Conservation (phyloP, 176 grass and related monocot species). For the Dendrocalamus sinicus region DNA sequence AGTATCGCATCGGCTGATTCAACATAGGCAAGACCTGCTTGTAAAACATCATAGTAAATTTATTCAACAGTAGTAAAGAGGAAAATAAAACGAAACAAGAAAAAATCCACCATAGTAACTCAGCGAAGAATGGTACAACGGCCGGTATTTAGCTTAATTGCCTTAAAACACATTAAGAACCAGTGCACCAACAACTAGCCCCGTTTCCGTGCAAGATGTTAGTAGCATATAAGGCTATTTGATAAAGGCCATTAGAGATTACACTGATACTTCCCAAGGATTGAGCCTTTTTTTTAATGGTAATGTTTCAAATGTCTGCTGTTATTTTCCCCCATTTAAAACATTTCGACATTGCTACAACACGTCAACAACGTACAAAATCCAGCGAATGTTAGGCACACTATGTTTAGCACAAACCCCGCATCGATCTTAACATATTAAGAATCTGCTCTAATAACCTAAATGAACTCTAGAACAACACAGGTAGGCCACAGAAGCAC, state of each 20-base stretch:
- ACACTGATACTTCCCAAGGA: not conserved
- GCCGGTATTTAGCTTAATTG: not conserved
- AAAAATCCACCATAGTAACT: not conserved
- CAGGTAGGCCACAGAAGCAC: not conserved
- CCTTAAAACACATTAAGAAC: not conserved
- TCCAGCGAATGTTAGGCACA: not conserved
- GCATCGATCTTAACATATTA: not conserved
- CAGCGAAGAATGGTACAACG: not conserved
- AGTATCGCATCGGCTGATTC: constrained; percentile 22
- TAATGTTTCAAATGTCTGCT: not conserved
- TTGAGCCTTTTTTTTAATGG: not conserved
- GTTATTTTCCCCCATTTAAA: not conserved
- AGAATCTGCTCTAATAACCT: not conserved
- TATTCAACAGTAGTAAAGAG: not conserved
- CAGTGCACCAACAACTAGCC: not conserved
- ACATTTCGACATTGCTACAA: not conserved
- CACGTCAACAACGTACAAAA: not conserved
- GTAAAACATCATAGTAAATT: constrained; percentile 1
- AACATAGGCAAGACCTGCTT: constrained; percentile 7
- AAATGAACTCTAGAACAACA: not conserved
- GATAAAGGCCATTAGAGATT: not conserved
- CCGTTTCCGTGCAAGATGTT: not conserved
- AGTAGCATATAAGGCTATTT: not conserved
- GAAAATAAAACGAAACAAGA: not conserved
- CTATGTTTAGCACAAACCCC: not conserved